phyloP scores from a whole-genome alignment of 306 rosid genomes.

The Glycine soja region DNA sequence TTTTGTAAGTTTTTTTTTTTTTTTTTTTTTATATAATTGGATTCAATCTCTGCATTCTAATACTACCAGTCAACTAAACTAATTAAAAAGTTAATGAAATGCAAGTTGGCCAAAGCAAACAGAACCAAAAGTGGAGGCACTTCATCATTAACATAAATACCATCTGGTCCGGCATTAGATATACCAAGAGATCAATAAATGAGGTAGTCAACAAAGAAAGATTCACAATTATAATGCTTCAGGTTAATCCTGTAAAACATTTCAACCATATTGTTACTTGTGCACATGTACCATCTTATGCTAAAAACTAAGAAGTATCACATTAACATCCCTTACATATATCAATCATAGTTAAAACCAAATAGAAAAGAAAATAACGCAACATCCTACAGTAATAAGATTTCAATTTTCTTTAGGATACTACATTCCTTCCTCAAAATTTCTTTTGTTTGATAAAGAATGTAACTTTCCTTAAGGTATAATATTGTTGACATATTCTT shows the following conservation, averaged over 20 bases:
- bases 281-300: not conserved
- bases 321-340: slow-evolving; percentile 3
- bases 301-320: slow-evolving; percentile 1
- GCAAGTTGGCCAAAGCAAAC: not conserved
- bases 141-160: not conserved
- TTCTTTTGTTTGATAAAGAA: not conserved
- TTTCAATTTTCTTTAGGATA: slow-evolving; percentile 18
- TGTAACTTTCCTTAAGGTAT: not conserved
- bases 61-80: not conserved
- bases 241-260: slow-evolving; percentile 14
- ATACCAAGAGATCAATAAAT: not conserved
- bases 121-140: not conserved
- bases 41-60: not conserved
- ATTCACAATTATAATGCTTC: not conserved
- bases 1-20: not conserved
- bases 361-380: slow-evolving; percentile 24
- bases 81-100: not conserved
- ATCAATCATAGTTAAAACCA: slow-evolving; percentile 24
- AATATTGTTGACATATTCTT: slow-evolving; percentile 37
- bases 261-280: not conserved
- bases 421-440: slow-evolving; percentile 20
- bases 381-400: not conserved
- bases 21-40: not conserved
- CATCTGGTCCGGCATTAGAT: not conserved
- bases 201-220: not conserved